Percentiles rank a stretch among this genome's conserved stretches.
These are phyloP conservation scores for Cutaneotrichosporon sp. DNA, from an alignment of 1,284 basidiomycete genomes.

Conservation along the genomic window DNA sequence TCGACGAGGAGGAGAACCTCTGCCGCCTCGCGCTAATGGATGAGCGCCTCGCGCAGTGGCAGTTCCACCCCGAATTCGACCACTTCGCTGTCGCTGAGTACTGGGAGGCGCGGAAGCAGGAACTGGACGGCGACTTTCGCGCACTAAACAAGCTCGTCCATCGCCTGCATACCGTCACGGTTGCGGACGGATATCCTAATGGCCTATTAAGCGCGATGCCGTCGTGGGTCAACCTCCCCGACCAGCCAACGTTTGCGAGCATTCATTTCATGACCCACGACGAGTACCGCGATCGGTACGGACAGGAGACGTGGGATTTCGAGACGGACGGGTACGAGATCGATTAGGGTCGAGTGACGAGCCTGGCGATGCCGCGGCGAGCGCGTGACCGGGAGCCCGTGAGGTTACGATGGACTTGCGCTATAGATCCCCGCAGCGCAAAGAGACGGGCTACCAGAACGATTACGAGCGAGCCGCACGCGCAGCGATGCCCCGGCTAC, in stretches of 20 bases:
- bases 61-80: conserved; percentile 12
- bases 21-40: conserved; percentile 12
- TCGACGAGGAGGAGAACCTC: conserved; percentile 11
- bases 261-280: conserved; percentile 12
- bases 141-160: conserved; percentile 11
- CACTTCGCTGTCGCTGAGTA: conserved; percentile 10
- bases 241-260: conserved; percentile 12
- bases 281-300: conserved; percentile 7
- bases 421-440: too few relatives aligned
- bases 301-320: conserved; percentile 9
- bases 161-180: conserved; percentile 2
- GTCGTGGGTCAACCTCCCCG: conserved; percentile 11
- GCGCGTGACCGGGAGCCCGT: too few relatives aligned
- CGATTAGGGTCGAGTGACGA: neutral
- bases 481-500: too few relatives aligned
- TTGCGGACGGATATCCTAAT: neutral
- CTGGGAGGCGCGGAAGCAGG: conserved; percentile 11
- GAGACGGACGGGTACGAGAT: conserved; percentile 12
- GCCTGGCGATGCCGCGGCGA: neutral
- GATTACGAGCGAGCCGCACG: too few relatives aligned
- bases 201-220: conserved; percentile 3
- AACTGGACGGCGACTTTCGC: conserved; percentile 10
- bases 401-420: too few relatives aligned
- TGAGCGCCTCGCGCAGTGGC: conserved; percentile 11
- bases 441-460: too few relatives aligned